Base-by-base conservation (phyloP, 2,329 filamentous ascomycete genomes). In the Cladorrhinum sp. region DNA sequence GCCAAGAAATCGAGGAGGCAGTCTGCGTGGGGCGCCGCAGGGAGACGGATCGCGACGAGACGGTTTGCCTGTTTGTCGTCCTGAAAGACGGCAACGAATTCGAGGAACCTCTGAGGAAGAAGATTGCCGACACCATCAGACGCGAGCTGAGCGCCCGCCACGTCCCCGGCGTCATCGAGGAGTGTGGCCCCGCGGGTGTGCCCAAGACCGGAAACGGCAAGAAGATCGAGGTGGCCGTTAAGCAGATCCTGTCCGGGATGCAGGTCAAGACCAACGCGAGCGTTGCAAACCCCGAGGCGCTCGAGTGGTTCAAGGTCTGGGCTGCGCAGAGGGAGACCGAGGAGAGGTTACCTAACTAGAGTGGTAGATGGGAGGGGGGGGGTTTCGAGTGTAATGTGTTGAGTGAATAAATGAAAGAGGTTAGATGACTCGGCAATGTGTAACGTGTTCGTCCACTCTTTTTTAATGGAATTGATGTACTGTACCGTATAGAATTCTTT, bases 211-310 rank as follows among this genome's bases (percentile, higher is more conserved):
- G 88, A 2, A 99, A 99, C 71, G 94, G 94, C 57, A 99, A 99
- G 80, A 99, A 98, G 86, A 91, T 99, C 62, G 94, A 99, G 74
- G 92, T 96, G 53, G 91, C 92, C 0, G 94, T 98, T 5, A 98
- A 98, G 80, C 93, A 97, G 76, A 97, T 98, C 50, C 77, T 99
- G 1, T 96, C 91, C 26, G 94, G 93, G 0, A 79, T 93, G 75
- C 85, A 91, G 57, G 86, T 97, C 66, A 93, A 92, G 79, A 95
- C 91, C 0, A 92, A 92, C 54, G 92, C 93, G 0, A 96, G 91
- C 70, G 93, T 98, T n/a, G 91, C 92, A 3, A 98, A 98, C 73
- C 88, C 90, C 1, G 90, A 88, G 67, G 92, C 93, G 66, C 76
- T 99, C 66, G 88, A 91, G 46, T 98, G 92, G 90, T 98, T 97